Base-by-base conservation (phyloP, 106 monocot species). In the Acorus calamus region DNA sequence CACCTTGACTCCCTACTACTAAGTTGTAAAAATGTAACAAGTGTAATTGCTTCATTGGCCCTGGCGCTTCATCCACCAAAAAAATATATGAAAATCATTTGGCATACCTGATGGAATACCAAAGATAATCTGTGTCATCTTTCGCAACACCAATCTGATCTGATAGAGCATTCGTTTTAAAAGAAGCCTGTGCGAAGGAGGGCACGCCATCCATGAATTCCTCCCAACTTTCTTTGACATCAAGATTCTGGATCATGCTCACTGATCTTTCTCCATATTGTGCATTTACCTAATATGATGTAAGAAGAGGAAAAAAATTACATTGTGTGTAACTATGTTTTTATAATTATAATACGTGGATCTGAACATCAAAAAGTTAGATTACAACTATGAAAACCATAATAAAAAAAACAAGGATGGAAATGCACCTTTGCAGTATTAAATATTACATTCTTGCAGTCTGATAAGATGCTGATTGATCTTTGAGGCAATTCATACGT, bases 51-150 rank as follows among this genome's bases (percentile, higher is more conserved):
- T 28, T 28, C 28, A 28, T 28, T 28, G 28, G 28, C 28, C 28
- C 28, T 28, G 28, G 28, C 28, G 28, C 28, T 28, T 28, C 28
- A 28, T 28, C 28, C 28, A 28, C 28, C 28, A 28, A 2, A 66
- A 43, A 55, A 66, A 53, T 43, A 8, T 28, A 28, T 2, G 43
- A 28, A 56, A 3, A 58, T 41, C 14, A 42, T 42, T 60, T 49
- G 46, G 55, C 9, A 46, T 76, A 96, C 96, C 87, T 85, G 53
- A 61, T 53, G 12, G 69, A 79, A 64, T 91, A 96, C 96, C 96
- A 96, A 47, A 96, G 85, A 66, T 96, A 96, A 64, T 91, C 96
- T 46, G 96, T 87, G 14, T 53, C 49, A 77, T 87, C 96, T 77
- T 87, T 96, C 11, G 91, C 91, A 12, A 69, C 69, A 8, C 55